phyloP scores from a whole-genome alignment of 129 eudicot genomes.

The Helianthus tuberosus region DNA sequence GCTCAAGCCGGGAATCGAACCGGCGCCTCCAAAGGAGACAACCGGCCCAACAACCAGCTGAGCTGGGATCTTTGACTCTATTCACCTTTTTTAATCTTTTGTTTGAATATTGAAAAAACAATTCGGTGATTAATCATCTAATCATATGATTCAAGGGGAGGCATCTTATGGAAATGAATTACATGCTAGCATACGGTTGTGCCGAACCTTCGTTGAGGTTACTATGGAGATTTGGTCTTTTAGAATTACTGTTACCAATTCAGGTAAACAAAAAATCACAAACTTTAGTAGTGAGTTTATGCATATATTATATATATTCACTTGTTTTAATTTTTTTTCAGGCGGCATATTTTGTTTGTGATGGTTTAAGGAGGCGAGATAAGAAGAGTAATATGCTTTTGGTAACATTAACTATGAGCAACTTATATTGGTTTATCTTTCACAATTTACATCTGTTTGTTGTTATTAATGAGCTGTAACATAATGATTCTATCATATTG shows the following conservation, averaged over 20 bases:
- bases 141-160: slow-evolving; percentile 53
- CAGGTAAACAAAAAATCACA: slow-evolving; percentile 49
- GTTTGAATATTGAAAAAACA: background rate
- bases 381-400: slow-evolving; percentile 78
- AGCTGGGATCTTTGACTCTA: too few relatives aligned
- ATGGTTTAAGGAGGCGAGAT: slow-evolving; percentile 70
- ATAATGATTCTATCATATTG: background rate
- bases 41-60: too few relatives aligned
- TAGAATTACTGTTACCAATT: slow-evolving; percentile 73
- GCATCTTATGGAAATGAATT: slow-evolving; percentile 78
- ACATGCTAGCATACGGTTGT: slow-evolving; percentile 88
- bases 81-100: background rate
- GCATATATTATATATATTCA: slow-evolving; percentile 16
- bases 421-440: background rate
- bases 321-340: slow-evolving; percentile 30
- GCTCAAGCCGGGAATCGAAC: too few relatives aligned
- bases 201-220: slow-evolving; percentile 78
- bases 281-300: slow-evolving; percentile 3
- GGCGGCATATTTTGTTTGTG: slow-evolving; percentile 76
- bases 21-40: too few relatives aligned
- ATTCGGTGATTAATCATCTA: slow-evolving; percentile 1
- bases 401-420: slow-evolving; percentile 45
- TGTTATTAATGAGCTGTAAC: background rate
- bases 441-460: background rate
- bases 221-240: slow-evolving; percentile 74